A percentile compares a stretch with the other conserved stretches of the same genome.
These are phyloP conservation scores for Erysimum cheiranthoides DNA, from an alignment of 345 rosid genomes.

Conservation along the genomic window DNA sequence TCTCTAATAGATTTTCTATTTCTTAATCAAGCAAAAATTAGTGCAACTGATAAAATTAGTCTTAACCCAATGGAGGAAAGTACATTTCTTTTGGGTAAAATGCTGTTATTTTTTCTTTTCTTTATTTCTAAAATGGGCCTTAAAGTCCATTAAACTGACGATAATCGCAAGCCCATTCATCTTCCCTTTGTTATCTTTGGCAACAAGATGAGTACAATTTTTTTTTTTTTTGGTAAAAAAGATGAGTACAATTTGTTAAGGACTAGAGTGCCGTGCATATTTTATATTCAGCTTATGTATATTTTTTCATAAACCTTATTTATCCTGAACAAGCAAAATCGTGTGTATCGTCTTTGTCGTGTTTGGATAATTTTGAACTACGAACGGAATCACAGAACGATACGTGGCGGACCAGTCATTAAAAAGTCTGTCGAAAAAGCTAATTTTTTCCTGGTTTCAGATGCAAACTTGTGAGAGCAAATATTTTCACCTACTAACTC, in stretches of 20 bases:
- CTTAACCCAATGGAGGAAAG: not conserved
- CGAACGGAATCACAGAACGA: not conserved
- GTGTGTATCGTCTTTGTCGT: not conserved
- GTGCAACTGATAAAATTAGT: not conserved
- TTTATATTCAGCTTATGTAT: not conserved
- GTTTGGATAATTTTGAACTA: not conserved
- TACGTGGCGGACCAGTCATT: constrained; percentile 1
- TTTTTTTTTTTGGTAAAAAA: no score
- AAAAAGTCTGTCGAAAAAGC: not conserved
- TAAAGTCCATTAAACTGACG: not conserved
- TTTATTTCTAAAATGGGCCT: not conserved
- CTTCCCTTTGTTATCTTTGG: not conserved
- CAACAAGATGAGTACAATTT: constrained; percentile 8
- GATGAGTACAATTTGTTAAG: not conserved
- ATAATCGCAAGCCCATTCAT: not conserved
- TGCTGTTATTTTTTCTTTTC: not conserved
- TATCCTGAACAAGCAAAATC: not conserved
- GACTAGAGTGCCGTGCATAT: not conserved
- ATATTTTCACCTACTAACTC: not conserved
- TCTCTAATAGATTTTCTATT: not conserved
- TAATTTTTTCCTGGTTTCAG: not conserved
- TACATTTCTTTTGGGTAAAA: not conserved
- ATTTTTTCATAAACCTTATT: not conserved
- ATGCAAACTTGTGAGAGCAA: not conserved
- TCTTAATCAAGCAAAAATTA: not conserved